Conservation (phyloP, 2,329 filamentous ascomycete genomes). For the Penicillium decumbens region DNA sequence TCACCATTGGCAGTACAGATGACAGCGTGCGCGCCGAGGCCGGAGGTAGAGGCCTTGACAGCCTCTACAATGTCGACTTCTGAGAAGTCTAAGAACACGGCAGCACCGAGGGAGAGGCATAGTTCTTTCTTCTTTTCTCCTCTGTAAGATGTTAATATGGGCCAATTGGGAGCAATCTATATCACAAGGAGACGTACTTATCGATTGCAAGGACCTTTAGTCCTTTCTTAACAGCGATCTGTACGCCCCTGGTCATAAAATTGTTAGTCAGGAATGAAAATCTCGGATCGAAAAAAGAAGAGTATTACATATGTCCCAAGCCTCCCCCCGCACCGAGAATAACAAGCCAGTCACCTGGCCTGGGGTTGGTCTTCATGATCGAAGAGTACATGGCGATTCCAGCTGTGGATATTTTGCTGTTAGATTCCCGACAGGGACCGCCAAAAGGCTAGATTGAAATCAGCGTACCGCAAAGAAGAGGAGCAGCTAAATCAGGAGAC, state of each 20-base stretch:
- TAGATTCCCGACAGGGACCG: not conserved
- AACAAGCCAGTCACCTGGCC: constrained; percentile 34
- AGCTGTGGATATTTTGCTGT: constrained; percentile 19
- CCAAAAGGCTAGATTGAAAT: not conserved
- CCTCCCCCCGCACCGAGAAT: constrained; percentile 38
- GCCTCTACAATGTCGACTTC: constrained; percentile 37
- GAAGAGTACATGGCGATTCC: constrained; percentile 41
- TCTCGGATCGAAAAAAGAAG: not conserved
- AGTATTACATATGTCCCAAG: constrained; percentile 36
- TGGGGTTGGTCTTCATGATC: constrained; percentile 35
- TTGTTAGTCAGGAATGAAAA: not conserved
- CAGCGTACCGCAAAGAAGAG: constrained; percentile 36
- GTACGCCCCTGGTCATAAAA: constrained; percentile 29
- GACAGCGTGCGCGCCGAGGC: constrained; percentile 45
- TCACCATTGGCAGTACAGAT: constrained; percentile 48
- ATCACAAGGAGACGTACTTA: constrained; percentile 20
- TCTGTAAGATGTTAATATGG: constrained; percentile 11
- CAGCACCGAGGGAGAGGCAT: constrained; percentile 33
- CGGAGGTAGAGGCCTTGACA: constrained; percentile 39
- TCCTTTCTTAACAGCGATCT: constrained; percentile 36
- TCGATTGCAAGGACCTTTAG: constrained; percentile 38
- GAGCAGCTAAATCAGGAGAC: constrained; percentile 32
- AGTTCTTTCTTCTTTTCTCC: constrained; percentile 34
- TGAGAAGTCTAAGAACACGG: constrained; percentile 34
- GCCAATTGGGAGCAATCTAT: not conserved